These are phyloP conservation scores for Eruca vesicaria DNA, from an alignment of 441 rosid species.

Conservation along the genomic window DNA sequence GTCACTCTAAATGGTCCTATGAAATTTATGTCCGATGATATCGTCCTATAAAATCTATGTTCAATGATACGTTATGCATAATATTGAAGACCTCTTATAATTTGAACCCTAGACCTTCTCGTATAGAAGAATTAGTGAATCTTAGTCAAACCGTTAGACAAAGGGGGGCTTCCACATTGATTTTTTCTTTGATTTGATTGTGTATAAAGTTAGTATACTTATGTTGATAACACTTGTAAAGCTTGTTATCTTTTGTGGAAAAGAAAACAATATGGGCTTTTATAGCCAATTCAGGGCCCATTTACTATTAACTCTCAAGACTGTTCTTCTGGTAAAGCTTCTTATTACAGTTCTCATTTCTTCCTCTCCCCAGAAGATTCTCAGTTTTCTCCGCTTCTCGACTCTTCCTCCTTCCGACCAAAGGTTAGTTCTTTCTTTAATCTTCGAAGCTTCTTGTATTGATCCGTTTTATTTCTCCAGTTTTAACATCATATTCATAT, in stretches of 20 bases:
- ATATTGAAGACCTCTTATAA: no score
- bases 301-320: neutral
- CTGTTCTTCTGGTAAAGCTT: neutral
- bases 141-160: no score
- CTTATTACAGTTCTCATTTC: neutral
- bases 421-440: neutral
- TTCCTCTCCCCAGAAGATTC: slow-evolving; percentile 3
- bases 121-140: no score
- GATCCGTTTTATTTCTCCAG: neutral
- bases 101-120: no score
- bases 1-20: no score
- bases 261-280: neutral
- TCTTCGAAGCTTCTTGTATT: neutral
- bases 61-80: no score
- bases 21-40: no score
- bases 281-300: neutral
- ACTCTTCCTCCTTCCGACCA: neutral
- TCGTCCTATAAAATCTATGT: no score
- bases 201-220: neutral
- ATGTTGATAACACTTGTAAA: neutral
- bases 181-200: neutral
- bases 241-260: neutral
- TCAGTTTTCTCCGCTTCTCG: neutral
- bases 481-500: neutral
- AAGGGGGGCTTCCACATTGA: no score